Conservation (phyloP, 1,284 basidiomycete genomes). For the Flammula alnicola region DNA sequence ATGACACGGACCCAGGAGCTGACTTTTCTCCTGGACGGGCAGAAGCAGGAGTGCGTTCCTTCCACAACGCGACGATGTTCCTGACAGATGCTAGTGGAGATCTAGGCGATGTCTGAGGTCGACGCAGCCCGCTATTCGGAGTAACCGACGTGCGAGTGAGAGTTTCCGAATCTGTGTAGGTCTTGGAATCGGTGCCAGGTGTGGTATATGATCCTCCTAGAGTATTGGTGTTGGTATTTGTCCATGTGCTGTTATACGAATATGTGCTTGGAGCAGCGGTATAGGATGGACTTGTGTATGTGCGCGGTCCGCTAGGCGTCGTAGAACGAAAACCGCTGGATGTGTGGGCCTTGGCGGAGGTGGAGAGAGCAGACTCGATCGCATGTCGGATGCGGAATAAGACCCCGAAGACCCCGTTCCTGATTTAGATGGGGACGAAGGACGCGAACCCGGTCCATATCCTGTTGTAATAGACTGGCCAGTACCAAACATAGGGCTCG, state of each 20-base stretch:
- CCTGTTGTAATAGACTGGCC: slow-evolving; percentile 16
- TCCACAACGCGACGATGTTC: slow-evolving; percentile 83
- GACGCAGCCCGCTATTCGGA: slow-evolving; percentile 46
- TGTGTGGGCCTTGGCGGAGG: slow-evolving; percentile 33
- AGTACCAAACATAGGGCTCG: slow-evolving; percentile 53
- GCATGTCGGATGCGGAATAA: slow-evolving; percentile 35
- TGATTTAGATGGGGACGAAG: slow-evolving; percentile 46
- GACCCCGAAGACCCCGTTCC: slow-evolving; percentile 41
- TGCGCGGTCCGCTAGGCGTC: slow-evolving; percentile 29
- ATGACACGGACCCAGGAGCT: slow-evolving; percentile 33
- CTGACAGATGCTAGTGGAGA: slow-evolving; percentile 74
- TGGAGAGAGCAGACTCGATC: slow-evolving; percentile 38
- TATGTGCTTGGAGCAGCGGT: slow-evolving; percentile 34
- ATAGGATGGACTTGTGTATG: slow-evolving; percentile 39
- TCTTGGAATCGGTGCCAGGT: slow-evolving; percentile 24
- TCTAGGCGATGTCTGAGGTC: slow-evolving; percentile 63
- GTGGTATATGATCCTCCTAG: slow-evolving; percentile 23
- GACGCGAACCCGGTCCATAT: slow-evolving; percentile 35
- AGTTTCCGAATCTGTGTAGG: slow-evolving; percentile 24
- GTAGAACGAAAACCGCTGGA: slow-evolving; percentile 32
- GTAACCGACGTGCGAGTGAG: slow-evolving; percentile 33
- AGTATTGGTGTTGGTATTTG: slow-evolving; percentile 24
- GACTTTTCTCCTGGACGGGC: slow-evolving; percentile 38
- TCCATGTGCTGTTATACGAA: slow-evolving; percentile 35
- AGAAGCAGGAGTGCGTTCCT: slow-evolving; percentile 58